Percentiles rank a stretch among this genome's conserved stretches.
Evolutionary conservation across 768 basidiomycete genomes (phyloP).

Genomic region (Panus rudis): DNA sequence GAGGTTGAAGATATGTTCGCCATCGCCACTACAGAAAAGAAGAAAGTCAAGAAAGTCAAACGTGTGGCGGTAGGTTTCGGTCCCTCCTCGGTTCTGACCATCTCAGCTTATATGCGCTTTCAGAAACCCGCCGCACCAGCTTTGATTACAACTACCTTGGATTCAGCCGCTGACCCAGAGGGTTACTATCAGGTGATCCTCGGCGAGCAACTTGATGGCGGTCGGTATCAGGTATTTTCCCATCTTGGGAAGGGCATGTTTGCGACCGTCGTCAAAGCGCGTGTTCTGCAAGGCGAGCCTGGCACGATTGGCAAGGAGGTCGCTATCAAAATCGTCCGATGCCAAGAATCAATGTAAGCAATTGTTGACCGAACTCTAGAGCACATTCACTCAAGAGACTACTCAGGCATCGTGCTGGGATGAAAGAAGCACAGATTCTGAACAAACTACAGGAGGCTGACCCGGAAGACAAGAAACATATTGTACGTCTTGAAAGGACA

Average conservation of each 20-base stretch:
- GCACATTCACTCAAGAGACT: conserved; percentile 3
- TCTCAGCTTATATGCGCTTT: neutral
- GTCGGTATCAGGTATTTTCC: conserved; percentile 90
- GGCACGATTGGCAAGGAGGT: conserved; percentile 64
- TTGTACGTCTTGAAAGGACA: conserved; percentile 86
- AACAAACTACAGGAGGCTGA: conserved; percentile 84
- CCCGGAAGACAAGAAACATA: conserved; percentile 94
- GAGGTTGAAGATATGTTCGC: conserved; percentile 97
- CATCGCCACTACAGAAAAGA: conserved; percentile 39
- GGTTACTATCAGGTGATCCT: conserved; percentile 94
- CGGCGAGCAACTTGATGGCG: conserved; percentile 89
- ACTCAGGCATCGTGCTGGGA: conserved; percentile 85
- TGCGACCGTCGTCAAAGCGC: conserved; percentile 89
- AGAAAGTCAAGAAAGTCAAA: conserved; percentile 53
- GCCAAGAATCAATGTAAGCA: conserved; percentile 93
- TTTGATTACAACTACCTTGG: conserved; percentile 69
- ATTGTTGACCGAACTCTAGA: conserved; percentile 4
- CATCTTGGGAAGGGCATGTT: conserved; percentile 99
- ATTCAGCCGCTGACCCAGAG: conserved; percentile 89
- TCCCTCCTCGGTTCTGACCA: neutral
- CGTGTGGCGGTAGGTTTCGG: conserved; percentile 39
- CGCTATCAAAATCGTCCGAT: conserved; percentile 94
- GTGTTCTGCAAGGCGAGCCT: conserved; percentile 61
- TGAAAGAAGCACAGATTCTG: conserved; percentile 88
- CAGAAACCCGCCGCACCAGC: conserved; percentile 51